These are phyloP conservation scores for Fagus sylvatica DNA, from an alignment of 306 rosid genomes.

Conservation along the genomic window DNA sequence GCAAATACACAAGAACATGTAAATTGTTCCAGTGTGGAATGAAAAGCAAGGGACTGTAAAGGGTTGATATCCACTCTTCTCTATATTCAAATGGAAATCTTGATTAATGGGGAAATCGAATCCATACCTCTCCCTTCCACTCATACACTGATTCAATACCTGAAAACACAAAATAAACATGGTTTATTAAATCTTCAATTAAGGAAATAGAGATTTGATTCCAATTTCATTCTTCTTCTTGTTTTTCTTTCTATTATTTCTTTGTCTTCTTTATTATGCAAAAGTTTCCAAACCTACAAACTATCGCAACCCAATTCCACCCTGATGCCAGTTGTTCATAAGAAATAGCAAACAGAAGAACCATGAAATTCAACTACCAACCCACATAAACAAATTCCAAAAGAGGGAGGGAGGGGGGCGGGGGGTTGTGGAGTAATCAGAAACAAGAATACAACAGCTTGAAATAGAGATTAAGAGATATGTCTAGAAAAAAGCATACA, in stretches of 20 bases:
- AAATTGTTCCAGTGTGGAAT: not conserved
- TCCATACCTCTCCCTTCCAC: constrained; percentile 92
- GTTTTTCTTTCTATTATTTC: not conserved
- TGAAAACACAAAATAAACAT: constrained; percentile 35
- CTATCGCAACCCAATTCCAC: not conserved
- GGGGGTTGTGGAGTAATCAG: not conserved
- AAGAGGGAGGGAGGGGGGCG: not conserved
- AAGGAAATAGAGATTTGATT: not conserved
- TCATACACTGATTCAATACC: constrained; percentile 82
- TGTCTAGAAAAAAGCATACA: not conserved
- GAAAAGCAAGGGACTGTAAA: not conserved
- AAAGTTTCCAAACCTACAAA: not conserved
- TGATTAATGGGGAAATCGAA: constrained; percentile 3
- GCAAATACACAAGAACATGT: constrained; percentile 3
- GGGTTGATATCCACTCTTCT: not conserved
- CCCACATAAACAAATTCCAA: not conserved
- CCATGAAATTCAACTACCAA: not conserved
- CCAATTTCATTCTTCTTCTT: not conserved
- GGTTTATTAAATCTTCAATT: not conserved
- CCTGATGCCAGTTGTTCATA: not conserved
- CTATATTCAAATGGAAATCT: constrained; percentile 3
- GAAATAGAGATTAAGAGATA: not conserved
- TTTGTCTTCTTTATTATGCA: not conserved
- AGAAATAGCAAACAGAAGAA: not conserved
- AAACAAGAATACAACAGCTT: not conserved